A percentile compares a stretch with the other conserved stretches of the same genome.
Evolutionary conservation across 139 green algal genomes (phyloP).

Genomic region (Haematococcus lacustris): DNA sequence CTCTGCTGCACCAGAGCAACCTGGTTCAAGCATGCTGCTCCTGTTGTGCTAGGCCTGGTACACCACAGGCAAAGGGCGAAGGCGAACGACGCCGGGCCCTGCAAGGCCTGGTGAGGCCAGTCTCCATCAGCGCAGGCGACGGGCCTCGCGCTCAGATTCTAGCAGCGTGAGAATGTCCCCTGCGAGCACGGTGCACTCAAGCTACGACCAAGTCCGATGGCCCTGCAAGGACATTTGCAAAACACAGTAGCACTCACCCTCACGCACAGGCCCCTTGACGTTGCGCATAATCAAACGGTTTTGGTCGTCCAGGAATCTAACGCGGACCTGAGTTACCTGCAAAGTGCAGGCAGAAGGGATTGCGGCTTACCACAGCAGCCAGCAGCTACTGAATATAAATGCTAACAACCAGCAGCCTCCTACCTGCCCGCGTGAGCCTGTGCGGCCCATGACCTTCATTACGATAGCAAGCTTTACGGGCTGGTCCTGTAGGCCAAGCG

Average conservation of each 20-base stretch:
- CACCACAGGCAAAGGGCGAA: too few species aligned
- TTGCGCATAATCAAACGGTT: slow-evolving; percentile 99
- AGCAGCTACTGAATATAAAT: too few species aligned
- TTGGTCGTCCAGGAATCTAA: slow-evolving; percentile 98
- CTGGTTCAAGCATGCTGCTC: too few species aligned
- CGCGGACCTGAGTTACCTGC: slow-evolving; percentile 97
- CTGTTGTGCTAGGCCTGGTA: too few species aligned
- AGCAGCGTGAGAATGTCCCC: slow-evolving; percentile 96
- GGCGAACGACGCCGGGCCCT: too few species aligned
- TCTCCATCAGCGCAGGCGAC: slow-evolving; percentile 76
- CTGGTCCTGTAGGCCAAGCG: slow-evolving; percentile 65
- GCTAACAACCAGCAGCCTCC: neutral
- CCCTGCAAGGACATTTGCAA: neutral
- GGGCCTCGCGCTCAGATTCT: slow-evolving; percentile 98
- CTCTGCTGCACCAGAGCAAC: too few species aligned
- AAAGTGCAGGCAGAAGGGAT: neutral
- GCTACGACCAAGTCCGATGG: neutral
- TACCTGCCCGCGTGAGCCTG: slow-evolving; percentile 93
- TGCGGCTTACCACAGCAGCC: neutral
- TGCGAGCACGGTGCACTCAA: slow-evolving; percentile 16
- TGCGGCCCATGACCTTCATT: slow-evolving; percentile 98
- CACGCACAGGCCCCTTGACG: slow-evolving; percentile 97
- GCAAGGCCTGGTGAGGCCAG: too few species aligned
- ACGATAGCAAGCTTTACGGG: slow-evolving; percentile 97
- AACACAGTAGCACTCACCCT: slow-evolving; percentile 66